Base-by-base conservation (phyloP, 2,329 filamentous ascomycete genomes). In the Mariannaea elegans region DNA sequence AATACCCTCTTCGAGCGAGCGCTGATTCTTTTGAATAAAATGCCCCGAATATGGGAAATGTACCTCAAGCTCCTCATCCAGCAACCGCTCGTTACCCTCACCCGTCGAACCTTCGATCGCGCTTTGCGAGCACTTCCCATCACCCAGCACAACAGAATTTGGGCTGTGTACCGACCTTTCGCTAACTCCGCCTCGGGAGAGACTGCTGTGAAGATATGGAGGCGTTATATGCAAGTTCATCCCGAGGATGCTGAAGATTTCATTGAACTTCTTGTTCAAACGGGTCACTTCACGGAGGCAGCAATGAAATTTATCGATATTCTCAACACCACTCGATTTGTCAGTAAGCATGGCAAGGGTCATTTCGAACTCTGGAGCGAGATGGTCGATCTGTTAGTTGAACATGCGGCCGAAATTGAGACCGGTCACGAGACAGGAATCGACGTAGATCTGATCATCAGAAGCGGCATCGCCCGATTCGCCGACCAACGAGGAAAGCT, bases 21-120 rank as follows among this genome's bases (percentile, higher is more conserved):
- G 3, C 81, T 99, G 50, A 92, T 97, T 59, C 84, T 99, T 38
- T 85, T 99, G 63, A 97, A 99, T 80, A 99, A 99, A 80, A 99
- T 99, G 95, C 95, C 96, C 21, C 87, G 88, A 67, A 95, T 99
- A 73, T 99, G 95, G 96, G 94, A 97, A 75, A 92, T 98, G 88
- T 99, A 97, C 75, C 87, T 99, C 63, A 86, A 86, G 47, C 98
- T 99, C 73, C 82, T 99, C 58, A 87, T 94, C 73, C 88, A 91
- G 72, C 95, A 99, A 75, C 95, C 95, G n/a, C 81, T 96, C 53
- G 88, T 99, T 62, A 97, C 94, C 7, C 84, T 88, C 57, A 96
- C 93, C 23, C 88, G 95, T 59, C 88, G 89, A 65, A 92, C 92
- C 1, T 99, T 99, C 78, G 94, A 99, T 78, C 89, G 93, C 59